Evolutionary conservation across 805 yeast species (phyloP).

Genomic region (Saturnispora sanitii): DNA sequence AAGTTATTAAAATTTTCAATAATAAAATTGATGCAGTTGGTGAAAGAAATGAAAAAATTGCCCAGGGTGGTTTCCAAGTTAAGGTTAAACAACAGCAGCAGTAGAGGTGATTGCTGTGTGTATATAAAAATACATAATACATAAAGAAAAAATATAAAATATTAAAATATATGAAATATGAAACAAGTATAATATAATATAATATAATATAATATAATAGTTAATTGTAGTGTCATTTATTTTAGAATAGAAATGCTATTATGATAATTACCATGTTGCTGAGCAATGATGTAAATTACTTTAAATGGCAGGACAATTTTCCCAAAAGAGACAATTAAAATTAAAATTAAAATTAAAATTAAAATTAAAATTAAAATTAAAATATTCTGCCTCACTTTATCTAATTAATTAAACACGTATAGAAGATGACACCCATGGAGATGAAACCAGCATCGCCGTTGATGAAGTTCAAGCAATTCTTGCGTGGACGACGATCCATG

Average conservation of each 20-base stretch:
- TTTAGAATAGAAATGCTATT: no score
- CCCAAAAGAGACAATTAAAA: no score
- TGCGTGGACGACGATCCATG: slow-evolving; percentile 6
- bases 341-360: no score
- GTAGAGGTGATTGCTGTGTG: background rate
- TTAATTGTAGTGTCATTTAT: no score
- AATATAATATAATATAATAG: no score
- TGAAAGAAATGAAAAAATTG: slow-evolving; percentile 78
- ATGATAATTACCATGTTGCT: no score
- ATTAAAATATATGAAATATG: no score
- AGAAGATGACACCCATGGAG: background rate
- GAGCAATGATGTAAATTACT: no score
- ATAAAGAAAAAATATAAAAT: no score
- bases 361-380: background rate
- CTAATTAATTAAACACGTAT: background rate
- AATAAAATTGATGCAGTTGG: slow-evolving; percentile 70
- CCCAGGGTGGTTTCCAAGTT: slow-evolving; percentile 60
- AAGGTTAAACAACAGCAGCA: slow-evolving; percentile 11
- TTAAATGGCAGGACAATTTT: no score
- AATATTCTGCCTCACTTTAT: background rate
- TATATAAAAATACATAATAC: no score
- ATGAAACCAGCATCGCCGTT: slow-evolving; percentile 6
- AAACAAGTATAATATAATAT: no score
- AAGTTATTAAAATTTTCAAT: slow-evolving; percentile 72
- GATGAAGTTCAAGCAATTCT: slow-evolving; percentile 7